These are phyloP conservation scores for Styphnolobium japonicum DNA, from an alignment of 306 rosid species.

Conservation along the genomic window DNA sequence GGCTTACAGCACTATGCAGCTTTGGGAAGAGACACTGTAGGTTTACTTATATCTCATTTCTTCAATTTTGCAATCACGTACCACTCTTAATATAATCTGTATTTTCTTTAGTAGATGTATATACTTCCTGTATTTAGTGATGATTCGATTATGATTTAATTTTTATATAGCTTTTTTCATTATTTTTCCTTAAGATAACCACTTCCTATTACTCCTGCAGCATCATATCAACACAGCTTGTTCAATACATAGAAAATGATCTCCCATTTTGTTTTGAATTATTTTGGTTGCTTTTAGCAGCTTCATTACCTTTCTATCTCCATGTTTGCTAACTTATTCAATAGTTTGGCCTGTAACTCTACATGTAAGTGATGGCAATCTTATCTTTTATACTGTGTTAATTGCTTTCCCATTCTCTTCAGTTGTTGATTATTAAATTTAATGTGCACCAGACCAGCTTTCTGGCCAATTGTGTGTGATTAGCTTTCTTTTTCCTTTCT, in stretches of 20 bases:
- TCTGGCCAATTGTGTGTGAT: neutral
- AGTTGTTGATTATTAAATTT: neutral
- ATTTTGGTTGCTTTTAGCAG: neutral
- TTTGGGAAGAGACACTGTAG: slow-evolving; percentile 75
- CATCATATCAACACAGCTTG: neutral
- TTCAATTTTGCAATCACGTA: neutral
- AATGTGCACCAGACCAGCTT: neutral
- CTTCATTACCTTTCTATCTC: neutral
- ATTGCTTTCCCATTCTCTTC: neutral
- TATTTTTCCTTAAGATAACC: neutral
- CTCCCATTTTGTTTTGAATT: neutral
- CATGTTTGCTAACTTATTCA: neutral
- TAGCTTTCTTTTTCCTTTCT: neutral
- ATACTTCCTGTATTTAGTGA: slow-evolving; percentile 9
- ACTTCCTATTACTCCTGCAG: neutral
- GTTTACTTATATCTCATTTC: slow-evolving; percentile 28
- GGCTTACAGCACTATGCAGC: slow-evolving; percentile 93
- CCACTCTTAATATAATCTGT: neutral
- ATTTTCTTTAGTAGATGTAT: neutral
- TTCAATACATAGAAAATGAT: neutral
- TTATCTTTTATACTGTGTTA: neutral
- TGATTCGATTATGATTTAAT: slow-evolving; percentile 2
- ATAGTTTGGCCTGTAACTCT: neutral
- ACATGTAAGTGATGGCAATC: neutral
- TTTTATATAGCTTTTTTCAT: neutral